Conservation (phyloP, 257 asterid genomes). For the Solanum chilense region DNA sequence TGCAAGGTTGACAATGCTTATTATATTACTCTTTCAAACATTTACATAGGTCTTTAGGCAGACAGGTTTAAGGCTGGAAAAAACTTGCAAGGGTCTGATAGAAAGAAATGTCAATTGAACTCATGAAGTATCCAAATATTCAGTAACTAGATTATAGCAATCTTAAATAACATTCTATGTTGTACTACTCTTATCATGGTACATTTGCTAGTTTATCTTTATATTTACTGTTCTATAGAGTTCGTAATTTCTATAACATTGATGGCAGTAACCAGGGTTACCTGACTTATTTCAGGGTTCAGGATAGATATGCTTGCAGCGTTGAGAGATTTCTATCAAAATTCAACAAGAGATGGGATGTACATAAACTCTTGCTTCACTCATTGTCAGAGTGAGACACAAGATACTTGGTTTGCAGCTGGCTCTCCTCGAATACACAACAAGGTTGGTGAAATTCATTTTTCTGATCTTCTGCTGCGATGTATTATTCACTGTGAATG, state of each 20-base stretch:
- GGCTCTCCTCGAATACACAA: constrained; percentile 66
- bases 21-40: background rate
- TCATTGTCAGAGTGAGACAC: constrained; percentile 87
- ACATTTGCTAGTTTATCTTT: background rate
- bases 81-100: background rate
- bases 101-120: background rate
- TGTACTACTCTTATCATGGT: background rate
- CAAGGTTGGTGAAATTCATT: constrained; percentile 32
- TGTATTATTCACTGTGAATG: background rate
- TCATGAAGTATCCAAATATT: background rate
- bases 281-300: constrained; percentile 38
- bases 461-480: background rate
- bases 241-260: background rate
- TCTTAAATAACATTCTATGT: background rate
- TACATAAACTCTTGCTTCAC: constrained; percentile 85
- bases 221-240: background rate
- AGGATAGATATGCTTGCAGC: constrained; percentile 65
- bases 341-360: constrained; percentile 82
- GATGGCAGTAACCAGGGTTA: background rate
- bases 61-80: background rate
- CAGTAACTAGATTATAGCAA: background rate
- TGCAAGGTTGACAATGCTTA: constrained; percentile 52
- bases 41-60: background rate
- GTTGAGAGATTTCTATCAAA: constrained; percentile 27
- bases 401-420: constrained; percentile 76